Percentiles rank a stretch among this genome's conserved stretches.
Conservation (phyloP, 371 early-diverging fungal species). For the Mortierella sp. region DNA sequence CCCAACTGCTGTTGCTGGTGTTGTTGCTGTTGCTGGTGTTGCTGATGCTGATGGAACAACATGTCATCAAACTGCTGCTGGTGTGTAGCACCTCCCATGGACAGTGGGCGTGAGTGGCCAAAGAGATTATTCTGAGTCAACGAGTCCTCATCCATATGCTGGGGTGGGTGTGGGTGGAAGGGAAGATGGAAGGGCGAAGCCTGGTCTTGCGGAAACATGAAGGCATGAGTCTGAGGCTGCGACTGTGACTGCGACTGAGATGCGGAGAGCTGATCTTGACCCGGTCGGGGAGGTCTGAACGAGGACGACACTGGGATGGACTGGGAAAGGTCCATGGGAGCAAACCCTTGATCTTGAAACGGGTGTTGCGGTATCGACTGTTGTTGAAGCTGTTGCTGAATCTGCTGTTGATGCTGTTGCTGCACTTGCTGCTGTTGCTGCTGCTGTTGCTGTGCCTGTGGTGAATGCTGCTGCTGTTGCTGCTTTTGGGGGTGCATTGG, state of each 20-base stretch:
- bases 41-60: slow-evolving; percentile 41
- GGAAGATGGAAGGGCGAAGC: slow-evolving; percentile 13
- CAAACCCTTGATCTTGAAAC: slow-evolving; percentile 32
- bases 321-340: slow-evolving; percentile 34
- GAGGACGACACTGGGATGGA: slow-evolving; percentile 16
- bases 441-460: slow-evolving; percentile 18
- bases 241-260: slow-evolving; percentile 19
- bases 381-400: slow-evolving; percentile 24
- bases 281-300: slow-evolving; percentile 8
- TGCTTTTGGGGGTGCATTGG: neutral
- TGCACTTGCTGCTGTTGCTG: slow-evolving; percentile 14
- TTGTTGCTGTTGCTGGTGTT: slow-evolving; percentile 8
- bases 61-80: slow-evolving; percentile 50
- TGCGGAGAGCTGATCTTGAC: slow-evolving; percentile 18
- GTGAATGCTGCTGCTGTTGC: too few species aligned
- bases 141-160: slow-evolving; percentile 32
- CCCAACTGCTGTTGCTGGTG: slow-evolving; percentile 16
- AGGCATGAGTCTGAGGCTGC: slow-evolving; percentile 18
- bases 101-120: slow-evolving; percentile 30
- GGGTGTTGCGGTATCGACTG: slow-evolving; percentile 25
- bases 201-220: slow-evolving; percentile 24
- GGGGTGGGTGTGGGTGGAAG: slow-evolving; percentile 20
- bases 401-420: neutral
- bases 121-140: slow-evolving; percentile 53
- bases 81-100: slow-evolving; percentile 22